Conservation (phyloP, 768 basidiomycete species). For the Trametes meyenii region DNA sequence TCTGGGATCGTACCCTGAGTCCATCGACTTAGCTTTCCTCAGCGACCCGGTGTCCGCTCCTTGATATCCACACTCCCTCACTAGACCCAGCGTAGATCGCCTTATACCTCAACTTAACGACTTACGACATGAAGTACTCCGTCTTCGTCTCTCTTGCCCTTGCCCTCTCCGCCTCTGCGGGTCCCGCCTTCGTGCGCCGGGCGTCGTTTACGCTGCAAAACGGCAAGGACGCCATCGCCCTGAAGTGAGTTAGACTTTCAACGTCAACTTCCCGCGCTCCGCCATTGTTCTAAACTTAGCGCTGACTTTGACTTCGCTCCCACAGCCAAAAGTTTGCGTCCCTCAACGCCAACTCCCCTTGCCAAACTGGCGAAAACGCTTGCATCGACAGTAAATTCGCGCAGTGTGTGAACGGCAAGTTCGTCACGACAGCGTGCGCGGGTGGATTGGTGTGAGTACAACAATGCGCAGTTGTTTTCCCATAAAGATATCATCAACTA, state of each 20-base stretch:
- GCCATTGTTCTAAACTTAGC: slow-evolving; percentile 2
- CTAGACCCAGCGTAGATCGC: slow-evolving; percentile 17
- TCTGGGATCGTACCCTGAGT: slow-evolving; percentile 18
- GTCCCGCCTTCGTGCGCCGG: slow-evolving; percentile 21
- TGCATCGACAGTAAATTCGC: slow-evolving; percentile 55
- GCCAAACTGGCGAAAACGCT: slow-evolving; percentile 47
- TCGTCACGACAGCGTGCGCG: slow-evolving; percentile 33
- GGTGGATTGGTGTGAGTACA: slow-evolving; percentile 26
- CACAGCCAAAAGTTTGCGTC: slow-evolving; percentile 46
- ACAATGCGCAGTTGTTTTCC: neutral
- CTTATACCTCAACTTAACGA: slow-evolving; percentile 8
- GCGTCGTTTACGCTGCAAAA: slow-evolving; percentile 29
- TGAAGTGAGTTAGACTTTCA: slow-evolving; percentile 26
- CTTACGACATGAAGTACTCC: slow-evolving; percentile 41
- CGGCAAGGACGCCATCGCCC: slow-evolving; percentile 35
- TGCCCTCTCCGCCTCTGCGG: slow-evolving; percentile 34
- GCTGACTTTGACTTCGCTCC: neutral
- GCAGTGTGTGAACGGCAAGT: slow-evolving; percentile 54
- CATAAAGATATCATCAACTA: neutral
- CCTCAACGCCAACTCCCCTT: slow-evolving; percentile 49
- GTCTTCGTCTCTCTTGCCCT: slow-evolving; percentile 37
- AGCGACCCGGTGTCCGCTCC: slow-evolving; percentile 20
- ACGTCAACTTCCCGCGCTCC: slow-evolving; percentile 4
- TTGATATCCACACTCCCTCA: slow-evolving; percentile 17
- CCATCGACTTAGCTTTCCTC: slow-evolving; percentile 17